Conservation (phyloP, 352 stramenopile genomes). For the Phytopythium aichiense region DNA sequence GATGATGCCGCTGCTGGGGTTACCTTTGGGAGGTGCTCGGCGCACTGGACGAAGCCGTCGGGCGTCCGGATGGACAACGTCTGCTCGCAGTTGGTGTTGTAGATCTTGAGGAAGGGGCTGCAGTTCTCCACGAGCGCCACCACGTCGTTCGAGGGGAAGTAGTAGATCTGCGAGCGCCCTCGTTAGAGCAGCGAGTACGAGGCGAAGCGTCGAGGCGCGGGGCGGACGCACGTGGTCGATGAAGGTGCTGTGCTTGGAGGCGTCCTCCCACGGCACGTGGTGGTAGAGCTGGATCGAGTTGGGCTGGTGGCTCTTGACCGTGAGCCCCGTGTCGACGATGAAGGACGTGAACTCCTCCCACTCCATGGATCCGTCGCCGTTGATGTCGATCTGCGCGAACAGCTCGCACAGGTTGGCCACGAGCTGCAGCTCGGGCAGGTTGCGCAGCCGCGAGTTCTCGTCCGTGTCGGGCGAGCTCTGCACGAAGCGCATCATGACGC, state of each 20-base stretch:
- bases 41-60: conserved; percentile 74
- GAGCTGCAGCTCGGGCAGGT: conserved; percentile 70
- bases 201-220: neutral
- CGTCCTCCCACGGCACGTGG: conserved; percentile 72
- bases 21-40: conserved; percentile 67
- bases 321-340: conserved; percentile 87
- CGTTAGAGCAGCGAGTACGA: neutral
- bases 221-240: conserved; percentile 55
- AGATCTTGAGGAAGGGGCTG: conserved; percentile 74
- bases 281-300: conserved; percentile 88
- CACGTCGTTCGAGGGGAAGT: conserved; percentile 64
- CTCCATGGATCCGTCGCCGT: conserved; percentile 89
- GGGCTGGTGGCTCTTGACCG: conserved; percentile 75
- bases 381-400: conserved; percentile 91
- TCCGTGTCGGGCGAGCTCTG: conserved; percentile 44
- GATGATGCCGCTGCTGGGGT: neutral
- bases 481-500: conserved; percentile 85
- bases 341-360: conserved; percentile 92
- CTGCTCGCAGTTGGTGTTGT: conserved; percentile 77
- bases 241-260: conserved; percentile 81
- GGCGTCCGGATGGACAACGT: conserved; percentile 52
- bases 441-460: conserved; percentile 61
- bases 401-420: conserved; percentile 86
- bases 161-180: conserved; percentile 52
- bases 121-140: conserved; percentile 76